Evolutionary conservation across 2,329 filamentous ascomycete genomes (phyloP).

Genomic region (Botryotinia calthae): DNA sequence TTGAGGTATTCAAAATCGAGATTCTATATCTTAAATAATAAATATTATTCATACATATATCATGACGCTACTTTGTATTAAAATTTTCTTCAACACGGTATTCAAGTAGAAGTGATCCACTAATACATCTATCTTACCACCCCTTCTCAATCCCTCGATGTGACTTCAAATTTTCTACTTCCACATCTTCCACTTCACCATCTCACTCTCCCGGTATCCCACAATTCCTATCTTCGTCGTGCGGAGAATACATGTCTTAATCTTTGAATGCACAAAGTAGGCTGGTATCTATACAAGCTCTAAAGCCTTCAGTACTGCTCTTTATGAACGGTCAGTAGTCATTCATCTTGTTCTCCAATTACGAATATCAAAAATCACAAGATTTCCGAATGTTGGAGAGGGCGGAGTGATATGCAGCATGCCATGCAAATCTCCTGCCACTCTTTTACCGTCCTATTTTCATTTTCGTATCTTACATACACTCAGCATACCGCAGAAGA

Average conservation of each 20-base stretch:
- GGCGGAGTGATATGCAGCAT: not conserved
- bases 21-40: not conserved
- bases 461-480: not conserved
- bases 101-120: not conserved
- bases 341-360: not conserved
- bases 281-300: not conserved
- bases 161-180: not conserved
- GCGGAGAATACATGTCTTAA: no score
- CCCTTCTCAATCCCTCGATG: not conserved
- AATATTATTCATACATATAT: not conserved
- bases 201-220: no score
- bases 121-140: not conserved
- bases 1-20: not conserved
- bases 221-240: no score
- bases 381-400: fast-evolving
- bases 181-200: not conserved
- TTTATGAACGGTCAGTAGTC: not conserved
- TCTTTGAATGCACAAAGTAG: no score
- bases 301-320: not conserved
- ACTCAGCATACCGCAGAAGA: no score
- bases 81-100: not conserved
- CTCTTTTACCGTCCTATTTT: not conserved
- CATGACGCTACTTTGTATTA: not conserved
- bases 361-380: not conserved
- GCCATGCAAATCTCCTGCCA: not conserved